These are phyloP conservation scores for Colletotrichum spinosum DNA, from an alignment of 2,329 filamentous ascomycete genomes.

Conservation along the genomic window DNA sequence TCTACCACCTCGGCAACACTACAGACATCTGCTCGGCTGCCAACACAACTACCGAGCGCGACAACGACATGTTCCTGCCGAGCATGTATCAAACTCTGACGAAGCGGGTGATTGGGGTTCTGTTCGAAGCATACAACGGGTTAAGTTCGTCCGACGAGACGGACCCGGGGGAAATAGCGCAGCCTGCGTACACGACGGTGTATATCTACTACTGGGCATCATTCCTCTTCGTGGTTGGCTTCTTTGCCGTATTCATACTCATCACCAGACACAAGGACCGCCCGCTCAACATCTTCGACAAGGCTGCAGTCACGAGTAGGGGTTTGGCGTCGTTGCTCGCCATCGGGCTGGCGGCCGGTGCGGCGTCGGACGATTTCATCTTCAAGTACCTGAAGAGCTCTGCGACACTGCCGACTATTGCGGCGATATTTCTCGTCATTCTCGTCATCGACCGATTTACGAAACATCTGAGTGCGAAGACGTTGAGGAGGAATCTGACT, in stretches of 20 bases:
- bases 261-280: conserved; percentile 30
- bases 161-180: conserved; percentile 13
- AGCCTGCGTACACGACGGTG: conserved; percentile 29
- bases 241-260: conserved; percentile 29
- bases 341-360: conserved; percentile 20
- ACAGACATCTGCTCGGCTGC: conserved; percentile 16
- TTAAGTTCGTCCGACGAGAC: background rate
- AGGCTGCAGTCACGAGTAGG: conserved; percentile 18
- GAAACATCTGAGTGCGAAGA: conserved; percentile 32
- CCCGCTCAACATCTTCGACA: conserved; percentile 32
- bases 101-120: conserved; percentile 16
- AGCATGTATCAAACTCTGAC: conserved; percentile 6
- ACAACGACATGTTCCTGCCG: conserved; percentile 14
- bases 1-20: conserved; percentile 26
- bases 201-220: conserved; percentile 36
- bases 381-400: conserved; percentile 24
- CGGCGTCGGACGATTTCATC: conserved; percentile 24
- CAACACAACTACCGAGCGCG: conserved; percentile 2
- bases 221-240: conserved; percentile 23
- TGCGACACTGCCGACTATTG: conserved; percentile 29
- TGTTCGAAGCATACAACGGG: conserved; percentile 30
- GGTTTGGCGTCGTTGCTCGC: conserved; percentile 18
- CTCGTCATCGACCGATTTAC: conserved; percentile 28
- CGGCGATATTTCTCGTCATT: conserved; percentile 20
- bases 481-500: conserved; percentile 26